These are phyloP conservation scores for Fomitopsis serialis DNA, from an alignment of 768 basidiomycete species.

Conservation along the genomic window DNA sequence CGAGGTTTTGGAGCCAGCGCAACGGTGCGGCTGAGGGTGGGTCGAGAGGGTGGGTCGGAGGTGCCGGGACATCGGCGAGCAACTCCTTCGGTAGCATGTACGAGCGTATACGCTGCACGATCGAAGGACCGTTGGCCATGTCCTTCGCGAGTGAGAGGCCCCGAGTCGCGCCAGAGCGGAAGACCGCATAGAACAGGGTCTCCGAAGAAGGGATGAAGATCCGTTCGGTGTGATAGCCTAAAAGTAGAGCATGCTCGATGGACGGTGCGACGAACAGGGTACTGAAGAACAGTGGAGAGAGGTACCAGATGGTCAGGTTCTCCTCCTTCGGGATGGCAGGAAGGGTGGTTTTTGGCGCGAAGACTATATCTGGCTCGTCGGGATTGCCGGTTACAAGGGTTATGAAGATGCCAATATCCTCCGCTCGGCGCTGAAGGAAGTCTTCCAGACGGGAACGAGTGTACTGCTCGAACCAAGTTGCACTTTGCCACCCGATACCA, in stretches of 20 bases:
- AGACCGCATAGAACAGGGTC: conserved; percentile 32
- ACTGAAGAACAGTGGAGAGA: conserved; percentile 43
- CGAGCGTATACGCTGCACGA: neutral
- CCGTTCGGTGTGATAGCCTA: conserved; percentile 31
- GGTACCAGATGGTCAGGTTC: conserved; percentile 35
- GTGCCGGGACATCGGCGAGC: neutral
- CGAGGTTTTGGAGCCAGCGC: conserved; percentile 7
- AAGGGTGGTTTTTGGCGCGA: neutral
- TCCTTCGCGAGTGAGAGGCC: neutral
- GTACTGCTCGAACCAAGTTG: conserved; percentile 24
- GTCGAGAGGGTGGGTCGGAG: conserved; percentile 24
- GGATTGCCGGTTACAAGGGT: conserved; percentile 34
- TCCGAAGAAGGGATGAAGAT: conserved; percentile 32
- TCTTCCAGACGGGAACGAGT: conserved; percentile 22
- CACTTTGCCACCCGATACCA: conserved; percentile 31
- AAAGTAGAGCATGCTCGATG: conserved; percentile 34
- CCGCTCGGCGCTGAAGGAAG: conserved; percentile 31
- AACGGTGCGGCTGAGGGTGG: conserved; percentile 5
- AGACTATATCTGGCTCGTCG: conserved; percentile 14
- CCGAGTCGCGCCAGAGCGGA: conserved; percentile 10
- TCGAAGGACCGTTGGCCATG: neutral
- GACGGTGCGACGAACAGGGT: conserved; percentile 40
- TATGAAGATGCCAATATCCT: conserved; percentile 31
- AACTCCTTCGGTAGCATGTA: conserved; percentile 5
- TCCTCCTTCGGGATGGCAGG: neutral